These are phyloP conservation scores for Helianthus tuberosus DNA, from an alignment of 129 eudicot genomes.

Conservation along the genomic window DNA sequence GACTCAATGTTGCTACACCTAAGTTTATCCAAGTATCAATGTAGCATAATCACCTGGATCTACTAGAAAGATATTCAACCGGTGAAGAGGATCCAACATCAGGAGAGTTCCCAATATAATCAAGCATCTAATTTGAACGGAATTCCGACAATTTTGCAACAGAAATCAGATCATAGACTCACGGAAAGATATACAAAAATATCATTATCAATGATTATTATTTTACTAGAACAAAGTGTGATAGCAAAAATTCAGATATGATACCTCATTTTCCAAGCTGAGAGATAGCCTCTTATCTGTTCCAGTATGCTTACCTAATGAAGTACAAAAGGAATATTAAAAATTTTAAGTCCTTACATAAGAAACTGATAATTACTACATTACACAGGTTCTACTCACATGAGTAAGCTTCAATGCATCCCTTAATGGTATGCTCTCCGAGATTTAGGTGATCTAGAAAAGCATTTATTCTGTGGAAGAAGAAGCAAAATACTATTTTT, in stretches of 20 bases:
- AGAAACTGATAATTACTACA: neutral
- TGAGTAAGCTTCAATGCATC: conserved; percentile 83
- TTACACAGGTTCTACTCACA: conserved; percentile 51
- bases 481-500: too few relatives aligned
- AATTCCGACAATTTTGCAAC: neutral
- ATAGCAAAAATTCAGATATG: too few relatives aligned
- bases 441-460: too few relatives aligned
- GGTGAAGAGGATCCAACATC: conserved; percentile 73
- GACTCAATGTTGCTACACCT: too few relatives aligned
- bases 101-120: conserved; percentile 75
- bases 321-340: conserved; percentile 4
- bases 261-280: conserved; percentile 92
- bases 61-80: conserved; percentile 59
- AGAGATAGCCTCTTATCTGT: conserved; percentile 80
- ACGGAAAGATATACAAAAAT: neutral
- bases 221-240: neutral
- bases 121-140: conserved; percentile 64
- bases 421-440: too few relatives aligned
- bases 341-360: conserved; percentile 3
- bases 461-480: too few relatives aligned
- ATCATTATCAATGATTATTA: neutral
- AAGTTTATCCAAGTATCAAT: too few relatives aligned
- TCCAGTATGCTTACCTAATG: conserved; percentile 86
- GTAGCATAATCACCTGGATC: conserved; percentile 36
- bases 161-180: neutral